These are phyloP conservation scores for Dendrobium officinale DNA, from an alignment of 106 monocot species.

Conservation along the genomic window DNA sequence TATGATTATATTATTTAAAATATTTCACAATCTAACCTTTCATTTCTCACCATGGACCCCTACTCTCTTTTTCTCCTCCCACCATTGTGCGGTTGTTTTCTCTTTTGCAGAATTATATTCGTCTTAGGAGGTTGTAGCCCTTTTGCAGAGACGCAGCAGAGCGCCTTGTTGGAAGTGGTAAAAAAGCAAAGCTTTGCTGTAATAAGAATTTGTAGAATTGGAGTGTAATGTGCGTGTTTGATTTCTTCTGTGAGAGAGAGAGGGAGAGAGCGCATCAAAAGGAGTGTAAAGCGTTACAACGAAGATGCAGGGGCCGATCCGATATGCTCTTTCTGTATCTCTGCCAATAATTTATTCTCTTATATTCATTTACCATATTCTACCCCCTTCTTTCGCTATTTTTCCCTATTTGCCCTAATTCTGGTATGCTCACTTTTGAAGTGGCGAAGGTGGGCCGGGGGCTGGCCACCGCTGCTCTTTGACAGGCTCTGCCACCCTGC, in stretches of 20 bases:
- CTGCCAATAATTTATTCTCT: not conserved
- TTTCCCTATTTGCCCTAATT: not conserved
- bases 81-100: not conserved
- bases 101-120: slow-evolving; percentile 5
- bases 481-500: not conserved
- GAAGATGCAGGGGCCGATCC: not conserved
- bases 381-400: not conserved
- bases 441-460: not conserved
- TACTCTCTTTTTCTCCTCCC: not conserved
- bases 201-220: not conserved
- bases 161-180: not conserved
- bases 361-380: not conserved
- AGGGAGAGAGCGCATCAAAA: slow-evolving; percentile 7
- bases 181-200: slow-evolving; percentile 3
- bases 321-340: not conserved
- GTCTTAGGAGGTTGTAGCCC: slow-evolving; percentile 2
- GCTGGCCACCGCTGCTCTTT: not conserved
- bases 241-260: not conserved
- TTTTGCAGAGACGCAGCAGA: slow-evolving; percentile 2
- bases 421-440: not conserved
- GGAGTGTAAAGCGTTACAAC: slow-evolving; percentile 1
- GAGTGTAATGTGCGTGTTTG: not conserved
- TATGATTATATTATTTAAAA: not conserved
- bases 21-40: not conserved
- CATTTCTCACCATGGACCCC: not conserved